Evolutionary conservation across 83 land plant species (phyloP).

Genomic region (Larix sibirica): DNA sequence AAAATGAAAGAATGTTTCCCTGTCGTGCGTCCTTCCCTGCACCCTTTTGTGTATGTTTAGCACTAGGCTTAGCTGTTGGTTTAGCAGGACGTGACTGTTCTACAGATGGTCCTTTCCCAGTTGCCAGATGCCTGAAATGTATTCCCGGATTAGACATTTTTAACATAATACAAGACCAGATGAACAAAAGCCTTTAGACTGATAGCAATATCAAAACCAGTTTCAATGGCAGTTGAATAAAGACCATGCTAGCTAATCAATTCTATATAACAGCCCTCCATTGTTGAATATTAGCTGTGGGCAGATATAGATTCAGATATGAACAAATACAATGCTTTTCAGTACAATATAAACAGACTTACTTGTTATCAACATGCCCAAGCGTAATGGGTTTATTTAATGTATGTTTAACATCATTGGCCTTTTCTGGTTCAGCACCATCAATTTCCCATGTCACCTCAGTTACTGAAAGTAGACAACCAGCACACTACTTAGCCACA

Average conservation of each 20-base stretch:
- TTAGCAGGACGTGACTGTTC: conserved; percentile 7
- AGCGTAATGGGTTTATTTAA: background rate
- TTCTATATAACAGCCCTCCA: background rate
- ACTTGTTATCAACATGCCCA: conserved; percentile 21
- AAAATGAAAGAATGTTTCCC: conserved; percentile 78
- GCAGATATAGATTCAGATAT: background rate
- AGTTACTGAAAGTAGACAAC: conserved; percentile 52
- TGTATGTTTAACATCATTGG: background rate
- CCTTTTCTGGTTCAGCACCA: conserved; percentile 26
- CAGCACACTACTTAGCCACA: background rate
- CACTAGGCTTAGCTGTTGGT: conserved; percentile 42
- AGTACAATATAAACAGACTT: background rate
- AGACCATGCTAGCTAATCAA: background rate
- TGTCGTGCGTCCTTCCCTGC: conserved; percentile 60
- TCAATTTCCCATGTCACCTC: conserved; percentile 93
- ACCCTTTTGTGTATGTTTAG: conserved; percentile 49
- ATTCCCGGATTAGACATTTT: background rate
- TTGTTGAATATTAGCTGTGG: background rate
- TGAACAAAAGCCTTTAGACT: background rate
- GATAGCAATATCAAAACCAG: background rate
- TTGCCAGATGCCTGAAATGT: conserved; percentile 32
- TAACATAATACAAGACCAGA: background rate
- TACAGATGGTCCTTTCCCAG: conserved; percentile 30
- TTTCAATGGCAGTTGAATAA: background rate
- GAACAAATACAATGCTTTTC: conserved; percentile 28